Evolutionary conservation across 768 basidiomycete species (phyloP).

Genomic region (Tricholoma flavovirens): DNA sequence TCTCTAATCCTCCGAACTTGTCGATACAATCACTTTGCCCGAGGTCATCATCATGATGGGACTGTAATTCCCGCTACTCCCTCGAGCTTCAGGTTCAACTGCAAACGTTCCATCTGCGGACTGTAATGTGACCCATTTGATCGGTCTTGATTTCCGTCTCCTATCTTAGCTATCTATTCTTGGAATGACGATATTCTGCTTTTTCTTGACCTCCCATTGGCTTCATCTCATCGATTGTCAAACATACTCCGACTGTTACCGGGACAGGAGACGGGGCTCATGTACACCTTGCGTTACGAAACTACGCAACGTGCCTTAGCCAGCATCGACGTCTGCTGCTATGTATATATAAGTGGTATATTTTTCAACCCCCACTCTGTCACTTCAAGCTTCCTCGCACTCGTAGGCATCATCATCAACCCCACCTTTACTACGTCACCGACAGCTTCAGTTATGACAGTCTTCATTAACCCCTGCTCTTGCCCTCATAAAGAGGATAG

Average conservation of each 20-base stretch:
- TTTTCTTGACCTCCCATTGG: constrained; percentile 9
- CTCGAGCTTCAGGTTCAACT: constrained; percentile 12
- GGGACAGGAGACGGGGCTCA: constrained; percentile 9
- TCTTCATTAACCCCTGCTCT: constrained; percentile 10
- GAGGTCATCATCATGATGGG: constrained; percentile 5
- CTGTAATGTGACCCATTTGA: constrained; percentile 2
- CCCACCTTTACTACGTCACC: background rate
- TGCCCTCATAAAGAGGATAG: constrained; percentile 16
- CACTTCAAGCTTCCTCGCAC: background rate
- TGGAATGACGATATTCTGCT: constrained; percentile 5
- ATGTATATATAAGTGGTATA: constrained; percentile 8
- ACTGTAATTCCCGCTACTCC: constrained; percentile 11
- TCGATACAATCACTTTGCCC: constrained; percentile 3
- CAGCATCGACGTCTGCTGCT: constrained; percentile 6
- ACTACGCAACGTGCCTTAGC: constrained; percentile 1
- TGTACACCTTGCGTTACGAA: constrained; percentile 12
- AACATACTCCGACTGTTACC: constrained; percentile 12
- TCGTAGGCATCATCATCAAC: background rate
- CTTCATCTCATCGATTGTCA: constrained; percentile 13
- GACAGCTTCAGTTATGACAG: constrained; percentile 1
- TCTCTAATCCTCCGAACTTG: constrained; percentile 11
- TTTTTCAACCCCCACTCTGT: background rate
- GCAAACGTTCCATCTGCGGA: constrained; percentile 4
- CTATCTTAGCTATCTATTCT: constrained; percentile 11
- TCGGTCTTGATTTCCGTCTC: constrained; percentile 4